Conservation (phyloP, 169 alveolate genomes). For the Plasmodium cynomolgi region DNA sequence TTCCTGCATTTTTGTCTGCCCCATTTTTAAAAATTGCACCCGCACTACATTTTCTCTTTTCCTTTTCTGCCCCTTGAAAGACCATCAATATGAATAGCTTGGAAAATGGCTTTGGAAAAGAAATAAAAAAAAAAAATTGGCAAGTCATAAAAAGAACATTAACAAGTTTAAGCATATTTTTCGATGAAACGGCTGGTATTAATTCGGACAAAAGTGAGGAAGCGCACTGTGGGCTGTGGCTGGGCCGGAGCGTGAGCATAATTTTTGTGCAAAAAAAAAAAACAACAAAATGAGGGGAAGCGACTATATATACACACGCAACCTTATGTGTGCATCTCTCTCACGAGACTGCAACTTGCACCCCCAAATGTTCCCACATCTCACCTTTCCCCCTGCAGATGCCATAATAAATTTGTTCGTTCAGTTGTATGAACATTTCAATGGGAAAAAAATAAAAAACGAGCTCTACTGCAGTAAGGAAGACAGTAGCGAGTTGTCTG, state of each 20-base stretch:
- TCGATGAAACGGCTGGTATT: slow-evolving; percentile 69
- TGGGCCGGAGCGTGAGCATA: not conserved
- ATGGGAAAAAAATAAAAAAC: slow-evolving; percentile 24
- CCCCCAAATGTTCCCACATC: not conserved
- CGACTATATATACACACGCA: not conserved
- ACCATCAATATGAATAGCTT: slow-evolving; percentile 60
- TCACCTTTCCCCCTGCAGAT: slow-evolving; percentile 20
- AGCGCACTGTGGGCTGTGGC: not conserved
- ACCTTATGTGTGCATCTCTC: not conserved
- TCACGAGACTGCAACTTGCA: not conserved
- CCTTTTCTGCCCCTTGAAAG: slow-evolving; percentile 4
- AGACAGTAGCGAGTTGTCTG: slow-evolving; percentile 7
- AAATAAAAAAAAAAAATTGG: slow-evolving; percentile 75
- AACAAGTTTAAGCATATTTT: slow-evolving; percentile 27
- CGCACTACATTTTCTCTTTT: not conserved
- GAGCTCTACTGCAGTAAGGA: slow-evolving; percentile 15
- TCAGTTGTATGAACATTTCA: slow-evolving; percentile 61
- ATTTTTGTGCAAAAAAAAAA: not conserved
- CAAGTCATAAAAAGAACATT: slow-evolving; percentile 35
- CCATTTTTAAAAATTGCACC: not conserved
- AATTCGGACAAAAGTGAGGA: slow-evolving; percentile 66
- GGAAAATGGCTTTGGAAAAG: slow-evolving; percentile 75
- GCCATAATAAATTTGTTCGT: slow-evolving; percentile 34
- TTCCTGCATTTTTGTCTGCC: not conserved
- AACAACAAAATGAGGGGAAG: slow-evolving; percentile 11